Evolutionary conservation across 2,329 filamentous ascomycete species (phyloP).

Genomic region (Pseudopyricularia cyperi): DNA sequence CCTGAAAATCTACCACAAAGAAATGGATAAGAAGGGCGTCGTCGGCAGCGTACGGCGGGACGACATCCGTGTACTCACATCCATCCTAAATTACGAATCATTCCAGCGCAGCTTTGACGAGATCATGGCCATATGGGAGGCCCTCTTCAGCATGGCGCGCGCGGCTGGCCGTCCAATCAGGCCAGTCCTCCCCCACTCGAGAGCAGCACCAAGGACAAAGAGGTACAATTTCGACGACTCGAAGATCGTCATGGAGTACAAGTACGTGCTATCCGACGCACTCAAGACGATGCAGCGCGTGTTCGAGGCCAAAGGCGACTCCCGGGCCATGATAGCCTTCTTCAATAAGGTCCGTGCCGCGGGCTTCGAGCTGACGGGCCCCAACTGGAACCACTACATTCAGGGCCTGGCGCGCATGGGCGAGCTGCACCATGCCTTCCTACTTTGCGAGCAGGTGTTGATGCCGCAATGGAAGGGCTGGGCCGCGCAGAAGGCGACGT

Average conservation of each 20-base stretch:
- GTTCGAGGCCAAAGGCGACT: conserved; percentile 24
- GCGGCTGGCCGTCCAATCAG: conserved; percentile 21
- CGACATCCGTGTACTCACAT: conserved; percentile 32
- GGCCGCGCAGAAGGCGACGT: conserved; percentile 15
- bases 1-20: conserved; percentile 26
- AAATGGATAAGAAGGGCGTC: background rate
- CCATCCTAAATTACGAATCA: conserved; percentile 56
- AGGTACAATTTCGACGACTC: background rate
- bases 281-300: conserved; percentile 35
- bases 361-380: conserved; percentile 63
- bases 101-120: conserved; percentile 42
- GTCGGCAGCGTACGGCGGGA: background rate
- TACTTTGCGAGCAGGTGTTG: conserved; percentile 60
- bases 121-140: conserved; percentile 54
- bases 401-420: conserved; percentile 50
- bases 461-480: conserved; percentile 74
- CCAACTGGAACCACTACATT: conserved; percentile 72
- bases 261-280: conserved; percentile 38
- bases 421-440: conserved; percentile 54
- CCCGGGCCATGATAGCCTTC: conserved; percentile 37
- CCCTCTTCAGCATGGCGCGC: conserved; percentile 41
- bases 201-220: background rate
- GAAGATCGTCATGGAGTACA: conserved; percentile 30
- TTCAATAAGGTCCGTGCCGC: conserved; percentile 35
- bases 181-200: background rate